Base-by-base conservation (phyloP, 2,329 filamentous ascomycete genomes). In the Cryoendolithus antarcticus region DNA sequence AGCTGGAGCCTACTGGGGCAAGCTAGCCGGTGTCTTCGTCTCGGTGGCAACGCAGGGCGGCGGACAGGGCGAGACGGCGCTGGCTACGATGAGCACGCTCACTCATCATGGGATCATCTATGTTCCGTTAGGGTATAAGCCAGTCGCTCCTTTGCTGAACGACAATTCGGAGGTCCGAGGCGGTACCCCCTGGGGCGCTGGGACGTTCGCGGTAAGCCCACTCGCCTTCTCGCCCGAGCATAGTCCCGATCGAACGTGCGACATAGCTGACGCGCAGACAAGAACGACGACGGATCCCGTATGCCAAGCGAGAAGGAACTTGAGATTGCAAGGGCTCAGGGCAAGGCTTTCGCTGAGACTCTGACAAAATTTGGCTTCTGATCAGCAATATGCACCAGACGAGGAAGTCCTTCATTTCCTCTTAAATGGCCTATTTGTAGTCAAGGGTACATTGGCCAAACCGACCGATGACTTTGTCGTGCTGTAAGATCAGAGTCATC, bases 101-200 rank as follows among this genome's bases (percentile, higher is more conserved):
- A 63, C 80, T 44, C 91, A 96, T 69, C 91, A 96, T 70, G 91
- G 91, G 56, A 82, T 96, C 67, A 81, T 91, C 71, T 96, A 82
- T 62, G 86, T 96, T n/a, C 91, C 91, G 36, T 72, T 96, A 39
- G 91, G 91, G 40, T 96, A 93, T 72, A 80, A 83, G 66, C 83
- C 80, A 54, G 67, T 77, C 36, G 95, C 94, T 59, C 59, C 59
- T 43, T 65, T 77, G 47, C 65, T 94, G 48, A 60, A 78, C 48
- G 80, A 88, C 64, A 62, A 94, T 29, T 59, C 58, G 21, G 86
- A 95, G 70, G 72, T 91, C 47, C 84, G 83, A 60, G 91, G 91
- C 56, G 91, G 91, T 45, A 78, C 74, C 44, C 72, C 91, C 30
- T 98, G 91, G 91, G 91, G 89, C 55, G 88, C 89, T 28, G 91